Evolutionary conservation across 2,329 filamentous ascomycete genomes (phyloP), one percentile per base, ranked within the genome.

Genomic region (Stachybotrys echinatus): DNA sequence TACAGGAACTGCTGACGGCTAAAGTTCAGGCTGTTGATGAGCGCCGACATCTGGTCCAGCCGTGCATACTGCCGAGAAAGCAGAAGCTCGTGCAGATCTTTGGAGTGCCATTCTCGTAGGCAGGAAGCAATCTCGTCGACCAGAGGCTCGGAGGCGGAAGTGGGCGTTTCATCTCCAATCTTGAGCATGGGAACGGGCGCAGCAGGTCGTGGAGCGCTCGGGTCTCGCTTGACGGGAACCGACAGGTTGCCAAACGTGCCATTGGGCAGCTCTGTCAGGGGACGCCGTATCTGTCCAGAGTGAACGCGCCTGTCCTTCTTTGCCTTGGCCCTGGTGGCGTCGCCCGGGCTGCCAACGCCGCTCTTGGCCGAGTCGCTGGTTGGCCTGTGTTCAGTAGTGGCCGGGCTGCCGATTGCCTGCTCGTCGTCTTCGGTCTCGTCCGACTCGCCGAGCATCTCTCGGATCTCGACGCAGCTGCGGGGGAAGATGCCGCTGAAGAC

Each of bases 401-500:
- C 69, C 17, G 55, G 57, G 34, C 58, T 58, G 18, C 68, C 64
- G 31, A 14, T 31, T 14, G 23, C n/a, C 10, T 22, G 23, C 2
- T 72, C 71, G 49, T 70, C 64, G 19, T 73, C 69, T 47, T 79
- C 74, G 3, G 65, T 68, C 12, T 80, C 75, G 49, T 87, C 85
- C 5, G 76, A 73, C 53, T 92, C 90, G 52, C 89, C 91, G 34
- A 99, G 79, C 49, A 96, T 84, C 72, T 99, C 94, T 57, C 92
- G 85, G 52, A 99, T 86, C 69, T 99, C 91, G 51, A 99, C 92
- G 61, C 92, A 99, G 66, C 87, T 94, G 57, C 88, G 82, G 12
- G 94, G 94, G 65, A 99, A 99, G 62, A 99, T 95, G 60, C 94
- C 94, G n/a, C 92, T 96, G 66, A 97, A 99, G 51, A 99, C 94